Base-by-base conservation (phyloP, 805 yeast species). In the Brettanomyces naardenensis region DNA sequence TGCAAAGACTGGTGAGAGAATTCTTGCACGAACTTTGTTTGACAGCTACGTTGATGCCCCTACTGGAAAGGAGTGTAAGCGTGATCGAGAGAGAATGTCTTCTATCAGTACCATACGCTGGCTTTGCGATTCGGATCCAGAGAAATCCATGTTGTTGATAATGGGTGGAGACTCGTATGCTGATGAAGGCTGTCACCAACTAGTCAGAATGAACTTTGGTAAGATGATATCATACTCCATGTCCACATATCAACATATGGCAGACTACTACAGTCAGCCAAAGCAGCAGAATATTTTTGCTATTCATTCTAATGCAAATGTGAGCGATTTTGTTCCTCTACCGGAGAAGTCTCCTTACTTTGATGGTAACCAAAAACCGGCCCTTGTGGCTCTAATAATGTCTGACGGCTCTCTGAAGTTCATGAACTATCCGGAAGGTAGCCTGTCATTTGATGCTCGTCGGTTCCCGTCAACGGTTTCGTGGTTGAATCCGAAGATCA, bases 191-290 rank as follows among this genome's bases (percentile, higher is more conserved):
- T 59, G 58, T 28, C 69, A 65, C 37, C 66, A 64, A 37, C 46
- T 81, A 6, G 69, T 74, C 0, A 62, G 79, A 37, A 63, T 89
- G 43, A 84, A 86, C 44, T 80, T 87, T 48, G 96, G 95, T 3
- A 66, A 68, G 31, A 83, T 95, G 11, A 82, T 95, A 19, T 73
- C 76, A 36, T 84, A 86, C 47, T 71, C 88, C 2, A 60, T 90
- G 40, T 83, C 96, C 0, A 81, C 95, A 0, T 85, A 87, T 58
- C 82, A 80, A 6, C 77, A 78, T 36, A 92, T 88, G 83, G 82
- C 83, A 14, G 71, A 71, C 36, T 87, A 77, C 52, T 92, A 87
- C 57, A 66, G 80, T 0, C 66, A 62, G 19, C 81, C 82, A 2
- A 68, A 62, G 35, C 68, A 72, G 31, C 80, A 75, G 44, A 68